A percentile compares a stretch with the other conserved stretches of the same genome.
These are phyloP conservation scores for Steccherinum ochraceum DNA, from an alignment of 768 basidiomycete species.

Conservation along the genomic window DNA sequence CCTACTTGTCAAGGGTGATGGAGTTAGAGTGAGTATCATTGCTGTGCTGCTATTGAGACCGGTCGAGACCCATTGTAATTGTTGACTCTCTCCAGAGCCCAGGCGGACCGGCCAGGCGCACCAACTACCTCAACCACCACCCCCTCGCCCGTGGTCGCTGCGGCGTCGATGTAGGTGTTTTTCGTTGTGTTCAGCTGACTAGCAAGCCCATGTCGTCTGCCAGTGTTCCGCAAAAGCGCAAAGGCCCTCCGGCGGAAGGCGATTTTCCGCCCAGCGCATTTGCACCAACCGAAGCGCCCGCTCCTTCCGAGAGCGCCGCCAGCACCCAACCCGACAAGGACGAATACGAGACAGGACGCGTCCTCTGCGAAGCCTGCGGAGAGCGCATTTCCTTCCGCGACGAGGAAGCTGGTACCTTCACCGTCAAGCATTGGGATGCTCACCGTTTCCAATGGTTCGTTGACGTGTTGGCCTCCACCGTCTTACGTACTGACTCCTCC, in stretches of 20 bases:
- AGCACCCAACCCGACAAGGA: slow-evolving; percentile 21
- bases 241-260: slow-evolving; percentile 22
- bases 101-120: too few relatives aligned
- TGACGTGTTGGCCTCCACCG: not conserved
- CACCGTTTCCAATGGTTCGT: slow-evolving; percentile 57
- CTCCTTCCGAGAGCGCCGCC: not conserved
- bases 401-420: slow-evolving; percentile 55
- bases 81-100: too few relatives aligned
- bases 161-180: not conserved
- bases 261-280: slow-evolving; percentile 5
- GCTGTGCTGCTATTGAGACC: not conserved
- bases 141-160: too few relatives aligned
- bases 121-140: too few relatives aligned
- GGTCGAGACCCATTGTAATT: not conserved
- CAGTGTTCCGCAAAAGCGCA: slow-evolving; percentile 36
- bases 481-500: not conserved
- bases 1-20: slow-evolving; percentile 2
- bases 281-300: slow-evolving; percentile 5
- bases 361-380: slow-evolving; percentile 62
- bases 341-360: slow-evolving; percentile 62
- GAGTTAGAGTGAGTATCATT: slow-evolving; percentile 12
- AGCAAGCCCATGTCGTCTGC: not conserved
- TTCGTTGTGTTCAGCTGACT: not conserved
- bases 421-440: slow-evolving; percentile 60
- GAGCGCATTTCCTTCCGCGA: slow-evolving; percentile 61